A percentile compares a stretch with the other conserved stretches of the same genome.
Conservation (phyloP, 495 filamentous ascomycete genomes). For the Neurospora pannonica region DNA sequence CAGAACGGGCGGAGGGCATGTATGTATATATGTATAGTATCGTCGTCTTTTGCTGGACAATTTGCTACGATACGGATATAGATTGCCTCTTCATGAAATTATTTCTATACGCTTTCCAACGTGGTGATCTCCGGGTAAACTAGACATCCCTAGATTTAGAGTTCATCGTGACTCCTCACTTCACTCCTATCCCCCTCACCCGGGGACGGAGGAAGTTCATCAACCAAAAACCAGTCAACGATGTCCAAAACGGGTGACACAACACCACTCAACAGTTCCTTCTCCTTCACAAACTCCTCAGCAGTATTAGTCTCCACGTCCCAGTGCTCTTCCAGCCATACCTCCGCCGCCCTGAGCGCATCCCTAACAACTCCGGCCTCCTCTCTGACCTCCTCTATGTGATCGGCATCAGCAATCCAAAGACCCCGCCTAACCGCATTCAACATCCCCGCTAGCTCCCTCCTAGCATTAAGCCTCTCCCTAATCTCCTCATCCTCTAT, state of each 20-base stretch:
- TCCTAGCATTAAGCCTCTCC: constrained; percentile 82
- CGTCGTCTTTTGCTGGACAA: background rate
- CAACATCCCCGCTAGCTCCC: constrained; percentile 85
- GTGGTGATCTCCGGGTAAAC: background rate
- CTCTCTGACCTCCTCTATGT: background rate
- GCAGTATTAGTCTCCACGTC: constrained; percentile 58
- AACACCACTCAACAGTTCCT: constrained; percentile 61
- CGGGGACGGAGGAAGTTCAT: background rate
- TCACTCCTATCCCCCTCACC: background rate
- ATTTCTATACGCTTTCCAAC: background rate
- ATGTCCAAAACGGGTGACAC: background rate
- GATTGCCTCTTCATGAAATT: background rate
- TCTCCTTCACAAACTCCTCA: constrained; percentile 95
- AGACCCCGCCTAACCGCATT: constrained; percentile 87
- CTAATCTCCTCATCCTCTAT: constrained; percentile 90
- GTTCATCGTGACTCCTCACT: background rate
- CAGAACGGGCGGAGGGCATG: background rate
- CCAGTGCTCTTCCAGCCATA: constrained; percentile 83
- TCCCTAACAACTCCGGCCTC: constrained; percentile 48
- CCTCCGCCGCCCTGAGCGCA: constrained; percentile 80
- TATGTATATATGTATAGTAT: background rate
- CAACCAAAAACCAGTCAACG: background rate
- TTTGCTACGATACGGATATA: background rate
- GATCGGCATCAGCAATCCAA: constrained; percentile 33
- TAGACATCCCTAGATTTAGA: background rate